Conservation (phyloP, 2,329 filamentous ascomycete species). For the Talaromyces sp. region DNA sequence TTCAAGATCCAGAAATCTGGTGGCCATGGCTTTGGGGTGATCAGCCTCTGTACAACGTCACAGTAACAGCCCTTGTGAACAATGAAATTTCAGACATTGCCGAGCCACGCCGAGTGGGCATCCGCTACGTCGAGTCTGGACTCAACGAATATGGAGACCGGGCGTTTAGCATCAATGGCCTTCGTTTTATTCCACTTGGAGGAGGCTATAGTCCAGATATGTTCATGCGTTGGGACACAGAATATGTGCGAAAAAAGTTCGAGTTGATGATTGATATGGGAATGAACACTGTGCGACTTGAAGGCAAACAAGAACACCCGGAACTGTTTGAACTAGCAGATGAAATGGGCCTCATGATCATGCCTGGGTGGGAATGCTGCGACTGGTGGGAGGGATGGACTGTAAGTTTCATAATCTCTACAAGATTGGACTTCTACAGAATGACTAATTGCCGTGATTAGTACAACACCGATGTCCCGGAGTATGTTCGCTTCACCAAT, state of each 20-base stretch:
- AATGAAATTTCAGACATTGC: conserved; percentile 34
- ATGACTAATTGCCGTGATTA: conserved; percentile 19
- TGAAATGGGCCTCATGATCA: conserved; percentile 58
- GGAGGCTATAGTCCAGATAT: conserved; percentile 61
- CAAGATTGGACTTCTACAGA: no score
- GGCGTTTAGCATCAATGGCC: conserved; percentile 54
- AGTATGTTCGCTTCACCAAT: conserved; percentile 48
- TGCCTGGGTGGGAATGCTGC: conserved; percentile 65
- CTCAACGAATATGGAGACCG: conserved; percentile 55
- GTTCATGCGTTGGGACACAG: conserved; percentile 56
- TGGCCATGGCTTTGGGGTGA: conserved; percentile 60
- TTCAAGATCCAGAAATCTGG: conserved; percentile 54
- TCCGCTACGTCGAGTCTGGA: conserved; percentile 52
- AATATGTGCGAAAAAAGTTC: conserved; percentile 50
- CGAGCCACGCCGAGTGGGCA: conserved; percentile 46
- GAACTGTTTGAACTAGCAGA: conserved; percentile 60
- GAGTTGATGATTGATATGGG: conserved; percentile 59
- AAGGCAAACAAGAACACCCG: conserved; percentile 63
- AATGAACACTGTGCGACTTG: conserved; percentile 61
- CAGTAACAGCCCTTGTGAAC: conserved; percentile 28
- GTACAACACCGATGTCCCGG: conserved; percentile 55
- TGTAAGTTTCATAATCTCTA: conserved; percentile 20
- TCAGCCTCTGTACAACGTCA: conserved; percentile 51
- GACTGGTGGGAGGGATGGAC: conserved; percentile 66
- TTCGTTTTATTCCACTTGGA: conserved; percentile 59